Conservation (phyloP, 352 stramenopile genomes). For the Globisporangium cylindrosporum region DNA sequence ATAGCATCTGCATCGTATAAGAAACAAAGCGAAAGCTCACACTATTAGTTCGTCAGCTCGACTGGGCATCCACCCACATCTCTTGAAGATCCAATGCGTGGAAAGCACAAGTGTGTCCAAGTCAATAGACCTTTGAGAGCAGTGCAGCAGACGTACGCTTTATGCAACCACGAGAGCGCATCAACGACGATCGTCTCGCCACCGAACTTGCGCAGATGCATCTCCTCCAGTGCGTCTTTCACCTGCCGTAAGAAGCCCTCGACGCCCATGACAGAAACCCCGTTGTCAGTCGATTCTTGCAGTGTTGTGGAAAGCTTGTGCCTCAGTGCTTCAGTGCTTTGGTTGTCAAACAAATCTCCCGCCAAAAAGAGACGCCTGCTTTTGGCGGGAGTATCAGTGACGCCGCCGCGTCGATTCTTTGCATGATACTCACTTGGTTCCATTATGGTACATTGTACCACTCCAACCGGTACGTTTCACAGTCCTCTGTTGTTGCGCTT, state of each 20-base stretch:
- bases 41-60: not conserved
- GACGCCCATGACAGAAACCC: slow-evolving; percentile 42
- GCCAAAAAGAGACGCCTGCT: not conserved
- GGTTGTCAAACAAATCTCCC: not conserved
- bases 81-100: not conserved
- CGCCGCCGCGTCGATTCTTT: slow-evolving; percentile 15
- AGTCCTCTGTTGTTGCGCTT: not conserved
- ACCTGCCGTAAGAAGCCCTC: slow-evolving; percentile 63
- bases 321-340: not conserved
- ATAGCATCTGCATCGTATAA: slow-evolving; percentile 49
- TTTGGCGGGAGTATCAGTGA: slow-evolving; percentile 4
- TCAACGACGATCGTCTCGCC: slow-evolving; percentile 66
- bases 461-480: not conserved
- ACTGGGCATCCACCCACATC: not conserved
- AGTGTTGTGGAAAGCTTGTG: not conserved
- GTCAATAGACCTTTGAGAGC: not conserved
- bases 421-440: not conserved
- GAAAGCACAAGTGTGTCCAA: not conserved
- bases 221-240: slow-evolving; percentile 48
- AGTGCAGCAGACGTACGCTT: slow-evolving; percentile 44
- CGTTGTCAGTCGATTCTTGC: too few relatives aligned
- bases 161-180: slow-evolving; percentile 79
- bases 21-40: not conserved
- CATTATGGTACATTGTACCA: slow-evolving; percentile 13
- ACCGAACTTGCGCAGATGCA: slow-evolving; percentile 48